Conservation (phyloP, 2,329 filamentous ascomycete species). For the Chaetomiaceae sp. region DNA sequence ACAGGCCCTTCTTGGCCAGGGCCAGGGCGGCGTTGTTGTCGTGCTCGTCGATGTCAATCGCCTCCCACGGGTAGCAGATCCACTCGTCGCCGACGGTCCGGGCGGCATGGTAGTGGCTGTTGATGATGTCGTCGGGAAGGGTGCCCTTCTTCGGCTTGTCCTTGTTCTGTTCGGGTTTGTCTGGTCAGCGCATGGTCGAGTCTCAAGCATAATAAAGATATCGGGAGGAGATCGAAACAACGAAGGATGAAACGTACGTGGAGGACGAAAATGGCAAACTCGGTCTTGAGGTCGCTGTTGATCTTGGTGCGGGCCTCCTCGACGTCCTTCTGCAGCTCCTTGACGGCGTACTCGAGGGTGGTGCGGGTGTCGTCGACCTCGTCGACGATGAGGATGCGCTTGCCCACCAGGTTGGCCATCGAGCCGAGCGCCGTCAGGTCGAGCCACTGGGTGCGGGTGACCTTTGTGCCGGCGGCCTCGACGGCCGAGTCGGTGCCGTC, state of each 20-base stretch:
- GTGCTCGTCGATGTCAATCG: constrained; percentile 87
- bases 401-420: constrained; percentile 85
- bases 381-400: constrained; percentile 87
- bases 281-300: constrained; percentile 65
- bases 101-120: constrained; percentile 75
- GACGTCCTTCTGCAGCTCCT: constrained; percentile 92
- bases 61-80: constrained; percentile 99
- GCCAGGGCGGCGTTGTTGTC: constrained; percentile 61
- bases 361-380: constrained; percentile 95
- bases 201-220: neutral
- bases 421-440: constrained; percentile 77
- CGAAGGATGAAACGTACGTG: constrained; percentile 56
- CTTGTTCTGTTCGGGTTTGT: constrained; percentile 83
- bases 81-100: constrained; percentile 88
- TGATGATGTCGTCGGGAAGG: constrained; percentile 73
- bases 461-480: constrained; percentile 84
- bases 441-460: constrained; percentile 97
- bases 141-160: constrained; percentile 91
- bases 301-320: constrained; percentile 70
- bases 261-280: constrained; percentile 92
- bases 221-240: neutral
- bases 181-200: no score
- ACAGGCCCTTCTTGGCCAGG: constrained; percentile 24
- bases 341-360: constrained; percentile 88
- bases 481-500: constrained; percentile 43